Evolutionary conservation across 2,329 filamentous ascomycete genomes (phyloP).

Genomic region (Periconia sp.): DNA sequence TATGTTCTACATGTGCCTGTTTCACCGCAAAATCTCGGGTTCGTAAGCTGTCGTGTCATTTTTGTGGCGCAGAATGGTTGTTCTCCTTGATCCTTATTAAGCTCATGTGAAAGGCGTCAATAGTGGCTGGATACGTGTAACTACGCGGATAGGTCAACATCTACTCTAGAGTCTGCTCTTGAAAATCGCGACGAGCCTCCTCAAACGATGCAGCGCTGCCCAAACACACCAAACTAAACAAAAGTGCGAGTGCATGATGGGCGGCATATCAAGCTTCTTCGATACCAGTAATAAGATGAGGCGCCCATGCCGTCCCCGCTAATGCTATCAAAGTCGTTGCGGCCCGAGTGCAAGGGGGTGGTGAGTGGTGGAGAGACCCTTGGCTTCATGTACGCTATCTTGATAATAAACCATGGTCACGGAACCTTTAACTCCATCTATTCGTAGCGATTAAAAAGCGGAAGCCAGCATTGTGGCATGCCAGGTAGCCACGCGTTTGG

Average conservation of each 20-base stretch:
- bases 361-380: not conserved
- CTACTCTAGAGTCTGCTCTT: too few species aligned
- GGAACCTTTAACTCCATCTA: not conserved
- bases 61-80: not conserved
- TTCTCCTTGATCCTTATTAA: not conserved
- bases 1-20: not conserved
- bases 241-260: not conserved
- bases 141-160: too few species aligned
- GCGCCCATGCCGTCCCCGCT: not conserved
- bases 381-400: not conserved
- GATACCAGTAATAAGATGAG: not conserved
- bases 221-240: not conserved
- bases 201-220: too few species aligned
- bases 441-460: not conserved
- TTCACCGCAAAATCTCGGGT: not conserved
- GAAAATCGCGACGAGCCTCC: too few species aligned
- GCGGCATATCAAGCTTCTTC: not conserved
- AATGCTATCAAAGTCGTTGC: constrained; percentile 6
- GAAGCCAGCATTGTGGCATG: not conserved
- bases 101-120: not conserved
- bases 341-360: constrained; percentile 1
- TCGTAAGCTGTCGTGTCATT: not conserved
- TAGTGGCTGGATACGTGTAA: too few species aligned
- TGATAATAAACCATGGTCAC: not conserved
- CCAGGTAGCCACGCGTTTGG: not conserved